Evolutionary conservation across 805 yeast species (phyloP).

Genomic region (Pichia manshurica): DNA sequence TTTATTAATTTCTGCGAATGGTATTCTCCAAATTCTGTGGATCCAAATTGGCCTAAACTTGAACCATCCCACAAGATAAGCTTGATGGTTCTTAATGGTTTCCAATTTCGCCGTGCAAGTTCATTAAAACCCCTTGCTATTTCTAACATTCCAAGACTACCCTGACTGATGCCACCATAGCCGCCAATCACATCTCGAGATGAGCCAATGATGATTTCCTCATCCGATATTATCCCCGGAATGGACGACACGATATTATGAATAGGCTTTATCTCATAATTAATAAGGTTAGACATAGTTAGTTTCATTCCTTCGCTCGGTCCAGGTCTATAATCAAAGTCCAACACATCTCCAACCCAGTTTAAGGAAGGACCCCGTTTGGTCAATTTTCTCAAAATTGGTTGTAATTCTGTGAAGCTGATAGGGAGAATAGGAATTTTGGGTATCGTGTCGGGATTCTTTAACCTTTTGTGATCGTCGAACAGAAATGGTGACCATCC

Average conservation of each 20-base stretch:
- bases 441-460: slow-evolving; percentile 41
- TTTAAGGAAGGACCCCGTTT: slow-evolving; percentile 33
- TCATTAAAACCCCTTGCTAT: slow-evolving; percentile 45
- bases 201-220: slow-evolving; percentile 49
- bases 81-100: slow-evolving; percentile 36
- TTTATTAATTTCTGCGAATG: slow-evolving; percentile 35
- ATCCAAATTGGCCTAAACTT: slow-evolving; percentile 47
- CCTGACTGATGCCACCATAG: slow-evolving; percentile 46
- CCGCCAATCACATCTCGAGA: slow-evolving; percentile 51
- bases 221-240: slow-evolving; percentile 49
- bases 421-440: slow-evolving; percentile 50
- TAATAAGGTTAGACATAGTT: slow-evolving; percentile 38
- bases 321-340: slow-evolving; percentile 42
- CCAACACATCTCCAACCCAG: slow-evolving; percentile 37
- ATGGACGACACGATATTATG: slow-evolving; percentile 48
- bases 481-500: slow-evolving; percentile 53
- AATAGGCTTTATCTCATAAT: slow-evolving; percentile 38
- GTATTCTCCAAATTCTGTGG: slow-evolving; percentile 52
- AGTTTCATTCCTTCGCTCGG: slow-evolving; percentile 35
- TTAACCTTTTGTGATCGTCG: slow-evolving; percentile 28
- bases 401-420: slow-evolving; percentile 38
- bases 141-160: slow-evolving; percentile 46
- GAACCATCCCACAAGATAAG: slow-evolving; percentile 40
- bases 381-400: slow-evolving; percentile 35
- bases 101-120: slow-evolving; percentile 40